These are phyloP conservation scores for Quercus gilva DNA, from an alignment of 306 rosid genomes.

Conservation along the genomic window DNA sequence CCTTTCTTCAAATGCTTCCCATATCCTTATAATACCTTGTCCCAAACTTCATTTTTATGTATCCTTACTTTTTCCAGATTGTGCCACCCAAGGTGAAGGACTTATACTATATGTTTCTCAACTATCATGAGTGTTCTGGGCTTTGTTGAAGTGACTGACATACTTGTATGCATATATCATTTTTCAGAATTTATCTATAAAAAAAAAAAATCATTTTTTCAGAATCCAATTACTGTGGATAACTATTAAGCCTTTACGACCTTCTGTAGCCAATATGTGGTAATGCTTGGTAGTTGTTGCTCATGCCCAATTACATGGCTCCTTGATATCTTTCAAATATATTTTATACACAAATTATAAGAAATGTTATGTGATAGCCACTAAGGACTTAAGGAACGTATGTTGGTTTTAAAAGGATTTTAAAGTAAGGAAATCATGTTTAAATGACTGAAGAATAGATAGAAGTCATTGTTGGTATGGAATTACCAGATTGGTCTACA, in stretches of 20 bases:
- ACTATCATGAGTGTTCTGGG: background rate
- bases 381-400: background rate
- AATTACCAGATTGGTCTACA: background rate
- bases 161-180: background rate
- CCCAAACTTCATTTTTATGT: background rate
- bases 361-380: background rate
- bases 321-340: background rate
- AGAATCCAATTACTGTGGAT: background rate
- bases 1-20: background rate
- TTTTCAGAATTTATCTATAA: background rate
- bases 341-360: background rate
- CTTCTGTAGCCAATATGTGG: background rate
- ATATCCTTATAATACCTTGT: too few species aligned
- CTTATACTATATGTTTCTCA: background rate
- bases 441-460: background rate
- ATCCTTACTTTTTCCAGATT: background rate
- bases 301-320: background rate
- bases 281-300: background rate
- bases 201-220: background rate
- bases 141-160: background rate
- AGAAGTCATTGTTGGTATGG: background rate
- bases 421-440: background rate
- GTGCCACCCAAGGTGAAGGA: background rate
- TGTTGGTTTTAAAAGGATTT: background rate
- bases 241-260: background rate